Conservation (phyloP, 129 eudicot genomes). For the Scalesia atractyloides region DNA sequence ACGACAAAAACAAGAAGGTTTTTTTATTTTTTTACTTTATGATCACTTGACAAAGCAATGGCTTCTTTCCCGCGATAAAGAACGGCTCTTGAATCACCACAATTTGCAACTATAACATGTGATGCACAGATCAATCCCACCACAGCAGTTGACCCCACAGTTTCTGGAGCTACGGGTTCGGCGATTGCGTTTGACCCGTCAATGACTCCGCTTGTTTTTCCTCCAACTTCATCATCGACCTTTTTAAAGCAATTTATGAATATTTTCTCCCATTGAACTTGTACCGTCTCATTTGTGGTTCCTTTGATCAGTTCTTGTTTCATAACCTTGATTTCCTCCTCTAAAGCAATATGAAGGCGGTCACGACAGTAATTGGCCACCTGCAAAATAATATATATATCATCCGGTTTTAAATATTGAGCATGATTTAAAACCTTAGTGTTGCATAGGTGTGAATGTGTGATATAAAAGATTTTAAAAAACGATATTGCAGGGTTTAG, state of each 20-base stretch:
- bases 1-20: neutral
- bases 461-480: neutral
- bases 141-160: slow-evolving; percentile 93
- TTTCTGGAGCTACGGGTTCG: slow-evolving; percentile 70
- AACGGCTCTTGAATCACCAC: slow-evolving; percentile 93
- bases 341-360: slow-evolving; percentile 60
- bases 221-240: slow-evolving; percentile 87
- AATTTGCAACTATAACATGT: slow-evolving; percentile 78
- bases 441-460: neutral
- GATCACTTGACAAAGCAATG: slow-evolving; percentile 65
- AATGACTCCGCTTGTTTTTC: slow-evolving; percentile 38
- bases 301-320: slow-evolving; percentile 47
- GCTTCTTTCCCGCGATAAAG: slow-evolving; percentile 91
- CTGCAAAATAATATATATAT: slow-evolving; percentile 33
- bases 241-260: slow-evolving; percentile 67
- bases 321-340: slow-evolving; percentile 52
- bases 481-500: neutral
- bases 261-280: slow-evolving; percentile 65
- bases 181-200: slow-evolving; percentile 23
- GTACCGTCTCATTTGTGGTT: slow-evolving; percentile 44
- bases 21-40: slow-evolving; percentile 63
- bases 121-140: slow-evolving; percentile 78
- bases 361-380: slow-evolving; percentile 83
- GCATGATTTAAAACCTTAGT: neutral
- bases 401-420: neutral